phyloP scores from a whole-genome alignment of 2,329 filamentous ascomycete species.

The Mycosphaerella sp. region DNA sequence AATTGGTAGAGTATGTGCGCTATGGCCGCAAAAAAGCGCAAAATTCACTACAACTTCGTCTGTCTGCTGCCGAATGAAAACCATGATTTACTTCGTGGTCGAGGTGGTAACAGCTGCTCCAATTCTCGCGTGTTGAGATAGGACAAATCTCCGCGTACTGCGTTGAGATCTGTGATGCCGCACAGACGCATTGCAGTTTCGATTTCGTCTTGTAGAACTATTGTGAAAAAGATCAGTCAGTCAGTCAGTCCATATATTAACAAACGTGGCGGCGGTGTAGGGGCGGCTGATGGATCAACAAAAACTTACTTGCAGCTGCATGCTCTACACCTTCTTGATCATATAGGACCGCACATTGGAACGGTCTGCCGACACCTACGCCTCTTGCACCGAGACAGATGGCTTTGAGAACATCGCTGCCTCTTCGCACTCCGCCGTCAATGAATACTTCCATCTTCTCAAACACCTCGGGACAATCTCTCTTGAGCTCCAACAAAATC shows the following conservation, averaged over 20 bases:
- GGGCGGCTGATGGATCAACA: no score
- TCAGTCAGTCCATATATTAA: not conserved
- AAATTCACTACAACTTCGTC: constrained; percentile 13
- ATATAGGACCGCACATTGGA: constrained; percentile 55
- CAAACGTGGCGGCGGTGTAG: not conserved
- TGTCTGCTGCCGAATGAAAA: constrained; percentile 17
- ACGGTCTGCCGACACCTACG: constrained; percentile 55
- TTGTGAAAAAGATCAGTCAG: constrained; percentile 10
- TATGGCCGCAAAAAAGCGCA: not conserved
- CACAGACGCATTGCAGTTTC: constrained; percentile 61
- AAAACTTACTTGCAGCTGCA: constrained; percentile 48
- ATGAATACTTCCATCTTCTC: constrained; percentile 56
- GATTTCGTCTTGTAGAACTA: constrained; percentile 51
- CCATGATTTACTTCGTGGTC: constrained; percentile 14
- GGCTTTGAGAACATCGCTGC: constrained; percentile 62
- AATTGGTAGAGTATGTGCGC: not conserved
- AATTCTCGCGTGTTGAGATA: constrained; percentile 49
- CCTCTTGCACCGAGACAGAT: constrained; percentile 58
- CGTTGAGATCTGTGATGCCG: constrained; percentile 55
- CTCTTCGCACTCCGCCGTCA: constrained; percentile 58
- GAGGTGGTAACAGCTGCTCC: constrained; percentile 44
- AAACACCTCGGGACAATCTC: constrained; percentile 55
- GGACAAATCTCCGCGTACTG: constrained; percentile 54
- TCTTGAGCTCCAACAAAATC: constrained; percentile 56
- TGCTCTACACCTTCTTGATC: constrained; percentile 49